These are phyloP conservation scores for Phellopilus nigrolimitatus DNA, from an alignment of 1,284 basidiomycete genomes.

Conservation along the genomic window DNA sequence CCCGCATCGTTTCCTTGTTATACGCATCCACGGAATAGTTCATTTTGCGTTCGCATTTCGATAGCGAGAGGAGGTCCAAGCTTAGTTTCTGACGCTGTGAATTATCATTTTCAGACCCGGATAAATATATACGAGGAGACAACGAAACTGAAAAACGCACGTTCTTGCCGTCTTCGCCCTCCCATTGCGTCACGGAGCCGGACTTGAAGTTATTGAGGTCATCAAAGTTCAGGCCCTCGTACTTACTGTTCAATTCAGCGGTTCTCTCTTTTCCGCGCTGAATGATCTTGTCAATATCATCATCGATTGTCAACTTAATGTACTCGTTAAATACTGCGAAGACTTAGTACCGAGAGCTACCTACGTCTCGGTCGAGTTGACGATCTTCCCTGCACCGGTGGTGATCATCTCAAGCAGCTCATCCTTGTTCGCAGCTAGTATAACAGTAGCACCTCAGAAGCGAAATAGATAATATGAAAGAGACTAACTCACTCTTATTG, in stretches of 20 bases:
- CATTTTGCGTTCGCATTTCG: constrained; percentile 92
- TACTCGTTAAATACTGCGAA: constrained; percentile 6
- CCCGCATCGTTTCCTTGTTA: constrained; percentile 90
- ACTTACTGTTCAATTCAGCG: constrained; percentile 85
- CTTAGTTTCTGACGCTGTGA: constrained; percentile 65
- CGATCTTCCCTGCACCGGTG: constrained; percentile 96
- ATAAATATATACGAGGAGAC: constrained; percentile 1
- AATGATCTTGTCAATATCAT: constrained; percentile 95
- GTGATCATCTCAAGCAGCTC: constrained; percentile 98
- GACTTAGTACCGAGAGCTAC: constrained; percentile 25
- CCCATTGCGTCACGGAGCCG: constrained; percentile 89
- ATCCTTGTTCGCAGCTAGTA: constrained; percentile 85
- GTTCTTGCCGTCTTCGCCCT: constrained; percentile 83
- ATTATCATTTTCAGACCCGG: background rate
- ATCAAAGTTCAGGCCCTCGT: constrained; percentile 89
- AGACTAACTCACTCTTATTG: constrained; percentile 48
- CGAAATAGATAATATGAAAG: background rate
- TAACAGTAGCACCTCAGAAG: background rate
- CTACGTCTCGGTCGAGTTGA: constrained; percentile 69
- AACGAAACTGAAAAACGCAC: constrained; percentile 15
- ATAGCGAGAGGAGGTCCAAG: constrained; percentile 84
- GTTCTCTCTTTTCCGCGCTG: constrained; percentile 90
- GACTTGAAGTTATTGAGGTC: constrained; percentile 97
- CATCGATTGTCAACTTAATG: constrained; percentile 73
- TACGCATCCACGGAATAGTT: constrained; percentile 95